phyloP scores from a whole-genome alignment of 2,329 filamentous ascomycete genomes.

The Fusarium succisae region DNA sequence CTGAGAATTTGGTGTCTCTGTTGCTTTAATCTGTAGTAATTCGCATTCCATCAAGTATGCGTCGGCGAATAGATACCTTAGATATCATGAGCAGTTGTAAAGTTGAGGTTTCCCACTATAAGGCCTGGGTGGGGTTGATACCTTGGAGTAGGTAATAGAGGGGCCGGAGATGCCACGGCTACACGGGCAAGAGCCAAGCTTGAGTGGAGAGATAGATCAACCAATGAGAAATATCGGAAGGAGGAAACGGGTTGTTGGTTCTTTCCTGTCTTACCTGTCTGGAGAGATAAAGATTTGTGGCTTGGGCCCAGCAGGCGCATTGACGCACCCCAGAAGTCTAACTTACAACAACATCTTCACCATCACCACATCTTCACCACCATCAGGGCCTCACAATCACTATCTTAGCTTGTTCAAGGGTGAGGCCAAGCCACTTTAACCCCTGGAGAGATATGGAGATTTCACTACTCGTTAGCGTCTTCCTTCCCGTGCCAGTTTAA shows the following conservation, averaged over 20 bases:
- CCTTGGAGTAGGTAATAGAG: neutral
- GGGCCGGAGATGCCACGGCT: constrained; percentile 17
- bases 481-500: neutral
- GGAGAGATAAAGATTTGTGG: constrained; percentile 29
- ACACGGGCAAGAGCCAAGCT: constrained; percentile 11
- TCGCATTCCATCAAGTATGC: neutral
- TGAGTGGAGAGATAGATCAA: neutral
- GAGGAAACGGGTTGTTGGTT: neutral
- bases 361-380: neutral
- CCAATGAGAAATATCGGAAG: neutral
- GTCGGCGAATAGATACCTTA: neutral
- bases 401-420: neutral
- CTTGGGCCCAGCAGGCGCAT: neutral
- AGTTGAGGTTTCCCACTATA: neutral
- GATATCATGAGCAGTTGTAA: neutral
- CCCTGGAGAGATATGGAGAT: neutral
- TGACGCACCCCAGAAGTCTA: constrained; percentile 18
- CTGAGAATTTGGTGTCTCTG: neutral
- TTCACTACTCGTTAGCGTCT: neutral
- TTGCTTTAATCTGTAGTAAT: neutral
- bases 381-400: neutral
- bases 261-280: neutral
- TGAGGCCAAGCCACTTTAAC: neutral
- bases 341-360: neutral
- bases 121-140: neutral